Evolutionary conservation across 31 red algal genomes (phyloP).

Genomic region (Endocladia muricata): DNA sequence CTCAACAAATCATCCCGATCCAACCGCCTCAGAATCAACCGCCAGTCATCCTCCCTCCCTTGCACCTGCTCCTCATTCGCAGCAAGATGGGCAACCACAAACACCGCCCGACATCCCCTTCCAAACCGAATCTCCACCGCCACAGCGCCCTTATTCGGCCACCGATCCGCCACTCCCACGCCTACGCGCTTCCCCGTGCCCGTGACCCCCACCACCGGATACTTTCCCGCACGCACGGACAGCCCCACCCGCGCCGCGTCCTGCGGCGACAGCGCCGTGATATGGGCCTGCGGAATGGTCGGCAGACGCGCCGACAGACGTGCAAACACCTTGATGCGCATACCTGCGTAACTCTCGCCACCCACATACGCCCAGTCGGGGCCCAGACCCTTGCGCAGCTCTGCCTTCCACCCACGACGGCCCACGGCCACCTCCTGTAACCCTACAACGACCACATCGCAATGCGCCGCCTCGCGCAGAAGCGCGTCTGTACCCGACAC

Average conservation of each 20-base stretch:
- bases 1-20: slow-evolving; percentile 35
- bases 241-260: neutral
- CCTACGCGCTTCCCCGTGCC: slow-evolving; percentile 35
- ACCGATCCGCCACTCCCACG: slow-evolving; percentile 45
- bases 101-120: slow-evolving; percentile 28
- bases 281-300: neutral
- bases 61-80: slow-evolving; percentile 57
- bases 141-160: slow-evolving; percentile 68
- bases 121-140: slow-evolving; percentile 45
- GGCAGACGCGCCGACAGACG: neutral
- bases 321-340: slow-evolving; percentile 58
- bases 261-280: neutral
- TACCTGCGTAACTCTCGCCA: slow-evolving; percentile 54
- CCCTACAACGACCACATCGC: slow-evolving; percentile 63
- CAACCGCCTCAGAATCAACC: slow-evolving; percentile 52
- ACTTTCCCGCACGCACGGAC: neutral
- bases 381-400: slow-evolving; percentile 19
- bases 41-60: slow-evolving; percentile 56
- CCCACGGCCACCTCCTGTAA: slow-evolving; percentile 67
- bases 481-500: slow-evolving; percentile 20
- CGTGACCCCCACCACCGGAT: slow-evolving; percentile 20
- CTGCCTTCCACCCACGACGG: slow-evolving; percentile 46
- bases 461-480: slow-evolving; percentile 9
- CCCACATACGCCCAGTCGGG: slow-evolving; percentile 27
- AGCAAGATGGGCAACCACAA: slow-evolving; percentile 71